Conservation (phyloP, 2,329 filamentous ascomycete species). For the Ophioceras dolichostomum region DNA sequence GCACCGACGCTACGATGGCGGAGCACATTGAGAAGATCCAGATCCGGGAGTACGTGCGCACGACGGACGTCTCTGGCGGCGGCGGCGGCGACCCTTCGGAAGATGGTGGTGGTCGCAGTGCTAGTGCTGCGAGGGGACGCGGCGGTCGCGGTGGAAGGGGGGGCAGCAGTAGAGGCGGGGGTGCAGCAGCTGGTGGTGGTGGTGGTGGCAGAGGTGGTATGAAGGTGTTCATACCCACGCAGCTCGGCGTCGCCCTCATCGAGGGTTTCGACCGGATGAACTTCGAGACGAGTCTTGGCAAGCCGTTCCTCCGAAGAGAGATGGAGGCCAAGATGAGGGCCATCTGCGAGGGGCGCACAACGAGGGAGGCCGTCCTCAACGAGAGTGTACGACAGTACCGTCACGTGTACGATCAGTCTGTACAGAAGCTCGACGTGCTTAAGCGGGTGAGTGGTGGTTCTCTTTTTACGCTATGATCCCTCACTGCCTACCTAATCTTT, state of each 20-base stretch:
- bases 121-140: too few species aligned
- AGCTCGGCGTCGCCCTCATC: constrained; percentile 81
- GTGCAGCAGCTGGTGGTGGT: constrained; percentile 28
- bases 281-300: constrained; percentile 83
- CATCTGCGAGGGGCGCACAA: constrained; percentile 79
- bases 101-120: neutral
- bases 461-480: constrained; percentile 1
- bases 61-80: constrained; percentile 26
- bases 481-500: too few species aligned
- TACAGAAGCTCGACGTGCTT: constrained; percentile 58
- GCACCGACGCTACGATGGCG: constrained; percentile 97
- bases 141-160: constrained; percentile 32
- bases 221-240: constrained; percentile 86
- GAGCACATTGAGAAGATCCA: constrained; percentile 97
- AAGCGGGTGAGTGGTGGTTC: constrained; percentile 46
- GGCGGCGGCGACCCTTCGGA: neutral
- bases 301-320: constrained; percentile 92
- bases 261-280: constrained; percentile 93
- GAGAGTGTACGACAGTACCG: constrained; percentile 82
- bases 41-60: constrained; percentile 72
- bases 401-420: constrained; percentile 72
- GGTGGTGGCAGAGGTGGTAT: constrained; percentile 38
- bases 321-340: constrained; percentile 97
- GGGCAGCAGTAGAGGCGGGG: constrained; percentile 26
- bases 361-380: constrained; percentile 60